Evolutionary conservation across 345 rosid species (phyloP), one percentile per base, ranked within the genome.

Genomic region (Conringia planisiliqua): DNA sequence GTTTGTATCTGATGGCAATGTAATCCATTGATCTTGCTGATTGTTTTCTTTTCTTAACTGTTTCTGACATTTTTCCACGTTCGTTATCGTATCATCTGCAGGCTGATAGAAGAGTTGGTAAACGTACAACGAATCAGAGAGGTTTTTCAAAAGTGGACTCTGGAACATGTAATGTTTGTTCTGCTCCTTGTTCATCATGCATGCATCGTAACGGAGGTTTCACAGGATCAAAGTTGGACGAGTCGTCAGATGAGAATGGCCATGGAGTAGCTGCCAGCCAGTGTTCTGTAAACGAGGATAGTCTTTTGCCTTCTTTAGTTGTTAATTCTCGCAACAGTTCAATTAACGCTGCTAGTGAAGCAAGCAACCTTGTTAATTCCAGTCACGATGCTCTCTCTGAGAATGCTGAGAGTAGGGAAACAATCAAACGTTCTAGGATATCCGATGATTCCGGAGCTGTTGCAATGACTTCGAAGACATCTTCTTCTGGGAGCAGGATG

Each of bases 121-220:
- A 67, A 27, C 73, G 58, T 20, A 54, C 69, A 16, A 52, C 55
- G 86, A 82, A 78, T 81, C 86, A 65, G 73, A 83, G 78, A 66
- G 82, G 69, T 82, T 75, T 26, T 58, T 58, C 75, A 32, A 76
- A 75, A 73, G 73, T 66, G 71, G 90, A 92, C 75, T 90, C 92
- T 70, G 96, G 98, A 78, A 92, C 87, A 68, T 87, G 92, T 74
- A 88, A 86, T 79, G 88, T 86, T 66, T 89, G 90, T 78, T 90
- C 84, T 38, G 86, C 97, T 74, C 89, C 95, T 78, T 86, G 96
- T 83, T 89, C 92, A 60, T 93, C 93, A 46, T 90, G 97, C 73
- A 86, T 82, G 89, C 96, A 90, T 75, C 86, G 74, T 66, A 82
- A 74, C 62, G 59, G 62, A 55, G 84, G 80, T 74, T 72, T 51